phyloP scores from a whole-genome alignment of 441 rosid species.

The Lepidium campestre region DNA sequence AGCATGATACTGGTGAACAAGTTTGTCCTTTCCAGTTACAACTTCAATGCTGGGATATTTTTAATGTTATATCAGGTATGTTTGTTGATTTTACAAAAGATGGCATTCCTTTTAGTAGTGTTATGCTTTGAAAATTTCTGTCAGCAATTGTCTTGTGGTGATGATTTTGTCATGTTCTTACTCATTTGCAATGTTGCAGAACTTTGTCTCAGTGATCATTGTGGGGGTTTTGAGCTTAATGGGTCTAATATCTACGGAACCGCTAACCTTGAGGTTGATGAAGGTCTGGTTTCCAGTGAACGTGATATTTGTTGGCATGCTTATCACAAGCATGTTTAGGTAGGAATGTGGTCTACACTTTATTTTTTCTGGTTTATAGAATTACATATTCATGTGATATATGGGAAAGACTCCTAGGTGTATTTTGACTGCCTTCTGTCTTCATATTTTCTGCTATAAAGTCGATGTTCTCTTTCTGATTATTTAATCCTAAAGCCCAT shows the following conservation, averaged over 20 bases:
- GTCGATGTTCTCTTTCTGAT: neutral
- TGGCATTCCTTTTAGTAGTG: neutral
- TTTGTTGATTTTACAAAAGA: neutral
- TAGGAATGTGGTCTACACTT: slow-evolving; percentile 26
- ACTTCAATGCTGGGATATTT: slow-evolving; percentile 90
- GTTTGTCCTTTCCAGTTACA: slow-evolving; percentile 89
- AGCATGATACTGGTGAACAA: slow-evolving; percentile 97
- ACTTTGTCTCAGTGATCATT: slow-evolving; percentile 77
- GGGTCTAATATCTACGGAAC: slow-evolving; percentile 79
- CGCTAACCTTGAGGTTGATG: slow-evolving; percentile 74
- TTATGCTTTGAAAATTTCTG: neutral
- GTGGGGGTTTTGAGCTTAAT: slow-evolving; percentile 61
- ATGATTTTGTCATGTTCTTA: neutral
- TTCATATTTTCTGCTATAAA: neutral
- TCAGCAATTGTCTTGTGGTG: neutral
- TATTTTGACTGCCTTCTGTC: neutral
- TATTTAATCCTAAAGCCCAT: neutral
- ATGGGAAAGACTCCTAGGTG: neutral
- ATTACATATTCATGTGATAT: neutral
- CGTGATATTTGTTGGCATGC: slow-evolving; percentile 96
- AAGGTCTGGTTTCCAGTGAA: slow-evolving; percentile 98
- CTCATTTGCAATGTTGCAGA: slow-evolving; percentile 45
- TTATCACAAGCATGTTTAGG: slow-evolving; percentile 99
- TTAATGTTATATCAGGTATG: slow-evolving; percentile 95
- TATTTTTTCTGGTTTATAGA: neutral